Base-by-base conservation (phyloP, 164 flowering plant genomes). In the Aristolochia contorta region DNA sequence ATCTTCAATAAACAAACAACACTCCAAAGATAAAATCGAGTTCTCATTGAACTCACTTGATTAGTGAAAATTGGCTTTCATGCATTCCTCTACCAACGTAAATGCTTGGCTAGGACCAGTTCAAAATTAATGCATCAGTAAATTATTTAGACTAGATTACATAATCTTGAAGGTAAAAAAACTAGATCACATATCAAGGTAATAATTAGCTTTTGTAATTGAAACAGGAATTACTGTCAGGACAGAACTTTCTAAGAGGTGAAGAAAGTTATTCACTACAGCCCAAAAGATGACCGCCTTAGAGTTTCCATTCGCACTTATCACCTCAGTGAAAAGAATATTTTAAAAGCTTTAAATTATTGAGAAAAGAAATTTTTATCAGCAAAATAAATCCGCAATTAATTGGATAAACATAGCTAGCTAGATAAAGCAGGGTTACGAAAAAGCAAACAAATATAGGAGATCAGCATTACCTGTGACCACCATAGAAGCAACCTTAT, bases 41-140 rank as follows among this genome's bases (percentile, higher is more conserved):
- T 37, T 18, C 32, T 56, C 2, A 15, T 54, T 54, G 57, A 58
- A 82, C 97, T 83, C 75, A 91, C 99, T 89, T 94, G 48, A 91
- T 57, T 60, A 94, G 93, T 56, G 85, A 54, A 80, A 85, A 83
- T 70, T 88, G 95, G 62, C 97, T 94, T 75, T 94, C 99, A 69
- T 94, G 99, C 99, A 94, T 94, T 71, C 97, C 99, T 71, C 99
- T 82, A 47, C 96, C 99, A 54, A 94, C 79, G 79, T 89, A 94
- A 41, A 87, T 74, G 68, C 97, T 82, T 62, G 96, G 97, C 99
- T 94, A 91, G 77, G 77, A 49, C 58, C 67, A 55, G 33, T 59
- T 61, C 15, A 12, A 27, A 57, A 60, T 53, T 32, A 52, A 24
- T 50, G 43, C 25, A 37, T 47, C 19, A 23, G 53, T 49, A 18